Base-by-base conservation (phyloP, 495 filamentous ascomycete species). In the Penicillium goetzii region DNA sequence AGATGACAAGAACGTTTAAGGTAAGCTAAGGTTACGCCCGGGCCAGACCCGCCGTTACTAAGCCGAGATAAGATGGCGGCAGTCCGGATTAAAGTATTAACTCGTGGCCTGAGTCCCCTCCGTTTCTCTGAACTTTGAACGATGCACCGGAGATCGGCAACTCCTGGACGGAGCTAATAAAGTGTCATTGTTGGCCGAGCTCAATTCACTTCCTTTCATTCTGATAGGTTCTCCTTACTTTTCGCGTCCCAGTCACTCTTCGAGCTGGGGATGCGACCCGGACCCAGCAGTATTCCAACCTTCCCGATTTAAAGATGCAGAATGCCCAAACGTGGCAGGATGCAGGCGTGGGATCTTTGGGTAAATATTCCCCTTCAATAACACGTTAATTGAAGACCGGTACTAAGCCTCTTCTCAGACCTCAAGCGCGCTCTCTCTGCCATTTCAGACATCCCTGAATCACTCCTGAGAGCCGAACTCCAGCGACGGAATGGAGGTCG, bases 381-480 rank as follows among this genome's bases (percentile, higher is more conserved):
- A 6, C 38, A 10, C 34, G 26, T 17, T 17, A 19, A 41, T 41
- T 49, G 15, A n/a, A 19, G 40, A 54, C 28, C 9, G 21, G 14
- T 1, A 11, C 56, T 58, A 34, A 58, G 17, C 21, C 15, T 17
- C 8, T 19, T 51, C 28, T 30, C 52, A 79, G 75, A 64, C 28
- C 58, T 66, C 30, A 71, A 65, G 63, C 57, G 56, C 19, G 54
- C 65, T 43, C 51, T 72, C 30, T 56, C 68, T 19, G 50, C 62
- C 36, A 67, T 78, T 8, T 69, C 71, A 36, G 58, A 68, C 15
- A 59, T 80, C 23, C 70, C 76, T 11, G 71, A 74, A 56, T 60
- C 72, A 52, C 32, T 74, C 40, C 61, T 79, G 45, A 70, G 62
- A 59, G 76, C 71, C 21, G 77, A 80, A 36, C 67, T 79, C 28